phyloP scores from a whole-genome alignment of 2,329 filamentous ascomycete species.

The Xylariomycetidae sp. region DNA sequence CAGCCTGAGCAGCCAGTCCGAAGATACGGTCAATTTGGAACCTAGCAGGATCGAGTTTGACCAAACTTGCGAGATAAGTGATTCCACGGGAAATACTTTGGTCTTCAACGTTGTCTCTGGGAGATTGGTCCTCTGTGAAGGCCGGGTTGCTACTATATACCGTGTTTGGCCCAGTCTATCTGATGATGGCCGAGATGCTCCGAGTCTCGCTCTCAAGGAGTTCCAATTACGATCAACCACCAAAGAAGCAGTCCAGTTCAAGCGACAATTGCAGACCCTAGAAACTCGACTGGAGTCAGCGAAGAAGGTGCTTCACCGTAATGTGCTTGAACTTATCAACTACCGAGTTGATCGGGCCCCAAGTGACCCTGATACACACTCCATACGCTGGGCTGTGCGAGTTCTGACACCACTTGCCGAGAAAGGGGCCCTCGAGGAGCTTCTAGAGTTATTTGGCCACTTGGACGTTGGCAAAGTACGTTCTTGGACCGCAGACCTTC shows the following conservation, averaged over 20 bases:
- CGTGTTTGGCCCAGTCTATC: constrained; percentile 65
- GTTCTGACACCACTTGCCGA: constrained; percentile 73
- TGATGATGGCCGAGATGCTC: constrained; percentile 49
- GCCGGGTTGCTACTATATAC: constrained; percentile 63
- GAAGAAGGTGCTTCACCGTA: constrained; percentile 70
- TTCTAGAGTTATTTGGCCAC: constrained; percentile 73
- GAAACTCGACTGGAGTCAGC: constrained; percentile 73
- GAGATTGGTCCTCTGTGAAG: constrained; percentile 61
- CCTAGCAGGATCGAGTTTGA: constrained; percentile 56
- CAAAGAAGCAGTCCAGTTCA: constrained; percentile 60
- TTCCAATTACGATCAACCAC: constrained; percentile 53
- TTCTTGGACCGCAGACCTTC: constrained; percentile 85
- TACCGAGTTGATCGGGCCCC: constrained; percentile 66
- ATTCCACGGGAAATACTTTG: constrained; percentile 58
- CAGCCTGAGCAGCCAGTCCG: constrained; percentile 31
- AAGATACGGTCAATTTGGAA: constrained; percentile 27
- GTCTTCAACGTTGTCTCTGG: constrained; percentile 68
- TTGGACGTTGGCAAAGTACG: constrained; percentile 72
- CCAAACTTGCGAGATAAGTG: constrained; percentile 58
- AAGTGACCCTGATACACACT: constrained; percentile 33
- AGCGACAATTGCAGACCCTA: constrained; percentile 70
- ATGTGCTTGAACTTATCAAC: constrained; percentile 74
- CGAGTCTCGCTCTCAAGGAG: constrained; percentile 71
- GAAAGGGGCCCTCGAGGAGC: constrained; percentile 76
- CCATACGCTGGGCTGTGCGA: constrained; percentile 63